Conservation (phyloP, 495 filamentous ascomycete species). For the Coniosporium apollinis region DNA sequence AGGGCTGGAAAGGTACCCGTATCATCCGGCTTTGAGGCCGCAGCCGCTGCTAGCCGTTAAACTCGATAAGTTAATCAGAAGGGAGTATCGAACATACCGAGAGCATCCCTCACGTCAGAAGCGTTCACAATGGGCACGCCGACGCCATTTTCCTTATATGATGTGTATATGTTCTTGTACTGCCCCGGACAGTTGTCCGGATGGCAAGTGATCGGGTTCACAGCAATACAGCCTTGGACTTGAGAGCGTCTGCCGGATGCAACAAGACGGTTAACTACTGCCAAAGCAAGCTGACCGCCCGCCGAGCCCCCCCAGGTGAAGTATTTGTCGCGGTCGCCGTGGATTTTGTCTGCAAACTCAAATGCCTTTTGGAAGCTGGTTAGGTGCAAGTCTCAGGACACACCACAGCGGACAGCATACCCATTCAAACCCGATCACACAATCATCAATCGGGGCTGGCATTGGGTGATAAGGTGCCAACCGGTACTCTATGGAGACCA, state of each 20-base stretch:
- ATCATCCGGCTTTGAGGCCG: conserved; percentile 9
- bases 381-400: not conserved
- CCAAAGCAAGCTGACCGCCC: conserved; percentile 17
- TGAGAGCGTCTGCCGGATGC: conserved; percentile 6
- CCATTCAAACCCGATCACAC: conserved; percentile 11
- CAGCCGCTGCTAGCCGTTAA: too few relatives aligned
- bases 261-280: conserved; percentile 10
- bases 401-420: conserved; percentile 1
- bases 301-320: conserved; percentile 17
- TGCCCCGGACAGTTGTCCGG: conserved; percentile 10
- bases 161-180: conserved; percentile 13
- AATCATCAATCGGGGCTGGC: conserved; percentile 16
- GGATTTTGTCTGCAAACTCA: conserved; percentile 11
- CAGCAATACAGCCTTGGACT: conserved; percentile 14
- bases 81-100: not conserved
- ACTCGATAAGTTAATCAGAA: too few relatives aligned
- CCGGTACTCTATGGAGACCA: conserved; percentile 20
- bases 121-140: conserved; percentile 13
- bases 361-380: conserved; percentile 9
- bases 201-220: conserved; percentile 14
- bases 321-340: conserved; percentile 11
- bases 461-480: conserved; percentile 16
- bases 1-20: conserved; percentile 10
- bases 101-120: conserved; percentile 7
- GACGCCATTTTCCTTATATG: conserved; percentile 15